These are phyloP conservation scores for Halophytophthora batemanensis DNA, from an alignment of 352 stramenopile species.

Conservation along the genomic window DNA sequence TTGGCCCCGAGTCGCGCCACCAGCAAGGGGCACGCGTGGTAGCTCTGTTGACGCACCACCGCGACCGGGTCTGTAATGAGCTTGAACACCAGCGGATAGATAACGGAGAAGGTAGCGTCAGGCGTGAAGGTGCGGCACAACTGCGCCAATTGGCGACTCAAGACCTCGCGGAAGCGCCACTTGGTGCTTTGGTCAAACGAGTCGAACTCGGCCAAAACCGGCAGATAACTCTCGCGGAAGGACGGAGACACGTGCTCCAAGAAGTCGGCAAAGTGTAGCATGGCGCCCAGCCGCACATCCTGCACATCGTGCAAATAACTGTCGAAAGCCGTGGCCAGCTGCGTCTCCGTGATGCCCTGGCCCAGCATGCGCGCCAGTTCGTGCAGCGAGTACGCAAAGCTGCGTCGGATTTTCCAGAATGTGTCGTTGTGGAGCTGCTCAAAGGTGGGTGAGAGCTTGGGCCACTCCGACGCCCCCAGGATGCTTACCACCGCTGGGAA, in stretches of 20 bases:
- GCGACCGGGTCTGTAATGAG: slow-evolving; percentile 74
- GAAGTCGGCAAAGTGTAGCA: slow-evolving; percentile 87
- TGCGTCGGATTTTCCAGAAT: slow-evolving; percentile 90
- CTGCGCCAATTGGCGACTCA: slow-evolving; percentile 72
- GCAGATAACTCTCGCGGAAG: slow-evolving; percentile 77
- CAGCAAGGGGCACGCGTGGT: slow-evolving; percentile 64
- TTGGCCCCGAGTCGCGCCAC: slow-evolving; percentile 45
- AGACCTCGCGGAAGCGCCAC: slow-evolving; percentile 76
- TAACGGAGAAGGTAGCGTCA: slow-evolving; percentile 67
- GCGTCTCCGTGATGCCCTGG: slow-evolving; percentile 69
- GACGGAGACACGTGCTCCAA: slow-evolving; percentile 63
- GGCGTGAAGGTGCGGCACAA: slow-evolving; percentile 70
- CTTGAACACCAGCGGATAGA: slow-evolving; percentile 75
- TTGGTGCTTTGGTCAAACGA: slow-evolving; percentile 73
- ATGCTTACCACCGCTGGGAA: slow-evolving; percentile 89
- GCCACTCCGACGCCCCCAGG: slow-evolving; percentile 65
- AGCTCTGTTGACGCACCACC: slow-evolving; percentile 69
- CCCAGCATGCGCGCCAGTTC: slow-evolving; percentile 83
- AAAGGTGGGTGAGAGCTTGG: slow-evolving; percentile 78
- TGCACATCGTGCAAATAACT: slow-evolving; percentile 80
- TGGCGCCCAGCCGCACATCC: slow-evolving; percentile 78
- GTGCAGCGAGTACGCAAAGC: slow-evolving; percentile 91
- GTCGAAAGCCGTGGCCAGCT: slow-evolving; percentile 81
- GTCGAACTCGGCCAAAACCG: slow-evolving; percentile 67
- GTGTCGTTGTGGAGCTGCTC: slow-evolving; percentile 71